Evolutionary conservation across 345 rosid genomes (phyloP).

Genomic region (Cardamine resedifolia): DNA sequence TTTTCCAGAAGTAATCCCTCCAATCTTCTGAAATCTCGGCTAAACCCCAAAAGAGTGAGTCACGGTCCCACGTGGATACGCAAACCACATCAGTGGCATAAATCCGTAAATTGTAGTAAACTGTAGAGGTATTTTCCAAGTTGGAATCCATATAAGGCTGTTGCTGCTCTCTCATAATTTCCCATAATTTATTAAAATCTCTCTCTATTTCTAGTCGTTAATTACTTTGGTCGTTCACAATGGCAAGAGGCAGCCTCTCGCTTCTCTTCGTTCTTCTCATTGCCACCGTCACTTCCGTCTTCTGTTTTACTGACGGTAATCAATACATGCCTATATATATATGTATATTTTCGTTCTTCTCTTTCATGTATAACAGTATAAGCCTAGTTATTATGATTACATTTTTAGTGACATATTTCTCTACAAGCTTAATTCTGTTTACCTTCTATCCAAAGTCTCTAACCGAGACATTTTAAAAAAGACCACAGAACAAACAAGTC

Average conservation of each 20-base stretch:
- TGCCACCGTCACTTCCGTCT: constrained; percentile 34
- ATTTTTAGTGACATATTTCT: background rate
- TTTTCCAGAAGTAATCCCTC: constrained; percentile 2
- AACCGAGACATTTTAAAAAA: background rate
- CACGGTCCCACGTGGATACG: constrained; percentile 40
- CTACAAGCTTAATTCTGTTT: background rate
- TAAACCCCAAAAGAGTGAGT: constrained; percentile 38
- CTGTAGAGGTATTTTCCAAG: constrained; percentile 11
- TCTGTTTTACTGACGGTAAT: constrained; percentile 37
- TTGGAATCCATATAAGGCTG: constrained; percentile 29
- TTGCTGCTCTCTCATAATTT: background rate
- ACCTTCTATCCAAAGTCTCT: background rate
- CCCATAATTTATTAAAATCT: background rate
- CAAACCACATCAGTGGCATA: constrained; percentile 35
- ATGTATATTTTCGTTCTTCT: background rate
- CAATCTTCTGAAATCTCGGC: background rate
- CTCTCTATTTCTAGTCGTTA: background rate
- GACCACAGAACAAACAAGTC: too few relatives aligned
- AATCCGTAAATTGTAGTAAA: constrained; percentile 22
- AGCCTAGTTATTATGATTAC: background rate
- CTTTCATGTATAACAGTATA: background rate
- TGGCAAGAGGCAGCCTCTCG: constrained; percentile 30
- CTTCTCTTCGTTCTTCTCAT: constrained; percentile 29
- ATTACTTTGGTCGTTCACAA: constrained; percentile 8
- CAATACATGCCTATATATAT: background rate